Base-by-base conservation (phyloP, 768 basidiomycete genomes). In the Mycena maculata region DNA sequence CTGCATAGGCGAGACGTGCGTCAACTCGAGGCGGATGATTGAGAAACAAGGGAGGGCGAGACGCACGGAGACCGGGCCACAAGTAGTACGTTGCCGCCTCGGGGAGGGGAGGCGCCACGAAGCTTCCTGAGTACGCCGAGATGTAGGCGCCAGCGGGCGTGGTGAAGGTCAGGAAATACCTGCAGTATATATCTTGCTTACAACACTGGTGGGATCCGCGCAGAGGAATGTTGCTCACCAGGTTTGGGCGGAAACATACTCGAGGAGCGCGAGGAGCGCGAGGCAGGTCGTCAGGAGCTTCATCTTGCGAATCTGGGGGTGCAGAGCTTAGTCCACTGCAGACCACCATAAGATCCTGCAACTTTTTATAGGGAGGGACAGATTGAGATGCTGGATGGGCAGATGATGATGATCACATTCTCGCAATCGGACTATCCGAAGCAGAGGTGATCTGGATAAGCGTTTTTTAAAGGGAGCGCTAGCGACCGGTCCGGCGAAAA, bases 61-160 rank as follows among this genome's bases (percentile, higher is more conserved):
- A 65, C 59, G 22, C 53, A 67, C 65, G 65, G 28, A 67, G 65
- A 9, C 65, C 65, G 38, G 65, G 65, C 65, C 65, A 67, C 45
- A 67, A 59, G 44, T 67, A 67, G 58, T 67, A 67, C 30, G 65
- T 67, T n/a, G 65, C 65, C 1, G 65, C 65, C 48, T 67, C 28
- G 10, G 65, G 65, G n/a, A 67, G 53, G 50, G 59, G 18, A 2
- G 65, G 65, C 7, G 65, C 65, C 23, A 67, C 65, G 33, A 67
- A 67, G 36, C 50, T 54, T 10, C 65, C 65, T 33, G 65, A 39
- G 28, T 60, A 67, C 28, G 65, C 60, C 1, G 59, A 60, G 59
- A 67, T 67, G 53, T 67, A 67, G 23, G 65, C 60, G 13, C 65
- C 65, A 23, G 65, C 36, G 22, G 65, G 59, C 27, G 65, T 67